Conservation (phyloP, 208 protist species). For the Chromosphaera perkinsii region DNA sequence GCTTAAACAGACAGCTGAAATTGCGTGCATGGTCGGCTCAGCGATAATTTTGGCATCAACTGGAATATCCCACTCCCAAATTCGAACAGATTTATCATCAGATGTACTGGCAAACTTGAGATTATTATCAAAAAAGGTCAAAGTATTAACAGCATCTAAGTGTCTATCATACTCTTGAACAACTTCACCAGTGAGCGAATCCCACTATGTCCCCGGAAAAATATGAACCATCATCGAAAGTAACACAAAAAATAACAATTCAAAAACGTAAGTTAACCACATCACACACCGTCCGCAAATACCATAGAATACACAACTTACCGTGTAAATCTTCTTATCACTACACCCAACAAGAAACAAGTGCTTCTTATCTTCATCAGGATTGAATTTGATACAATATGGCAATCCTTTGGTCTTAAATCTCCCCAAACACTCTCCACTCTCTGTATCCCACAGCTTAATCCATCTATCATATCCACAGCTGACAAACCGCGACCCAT, state of each 20-base stretch:
- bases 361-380: conserved; percentile 53
- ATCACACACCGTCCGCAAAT: neutral
- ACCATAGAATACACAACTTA: conserved; percentile 8
- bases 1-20: conserved; percentile 69
- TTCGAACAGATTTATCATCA: conserved; percentile 59
- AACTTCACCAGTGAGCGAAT: conserved; percentile 63
- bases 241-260: conserved; percentile 1
- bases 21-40: conserved; percentile 82
- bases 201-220: conserved; percentile 69
- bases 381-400: conserved; percentile 67
- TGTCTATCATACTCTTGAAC: conserved; percentile 86
- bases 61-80: conserved; percentile 91
- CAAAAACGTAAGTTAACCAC: neutral
- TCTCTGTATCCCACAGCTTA: conserved; percentile 85
- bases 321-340: conserved; percentile 60
- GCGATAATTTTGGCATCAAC: conserved; percentile 90
- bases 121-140: conserved; percentile 82
- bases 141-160: conserved; percentile 84
- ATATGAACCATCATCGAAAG: conserved; percentile 1
- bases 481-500: conserved; percentile 78
- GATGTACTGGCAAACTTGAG: conserved; percentile 73
- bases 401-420: conserved; percentile 67
- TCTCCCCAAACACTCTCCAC: conserved; percentile 53
- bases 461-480: conserved; percentile 57
- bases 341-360: conserved; percentile 59